Conservation (phyloP, 1,139 yeast genomes). For the Schizosaccharomyces versatilis region DNA sequence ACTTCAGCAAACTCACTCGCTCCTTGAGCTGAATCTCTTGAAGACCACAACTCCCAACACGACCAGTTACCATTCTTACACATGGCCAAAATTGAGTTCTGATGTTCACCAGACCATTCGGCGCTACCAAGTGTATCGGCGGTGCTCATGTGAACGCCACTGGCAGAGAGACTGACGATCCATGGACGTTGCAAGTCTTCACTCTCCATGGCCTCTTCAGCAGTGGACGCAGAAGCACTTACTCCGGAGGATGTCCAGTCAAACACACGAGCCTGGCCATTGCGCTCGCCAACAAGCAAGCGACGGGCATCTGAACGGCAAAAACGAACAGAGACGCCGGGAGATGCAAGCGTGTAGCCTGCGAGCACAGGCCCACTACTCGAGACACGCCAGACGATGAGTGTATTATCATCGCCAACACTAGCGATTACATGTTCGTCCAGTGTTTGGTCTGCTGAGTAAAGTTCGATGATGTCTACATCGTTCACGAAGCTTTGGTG, state of each 20-base stretch:
- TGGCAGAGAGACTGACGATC: not conserved
- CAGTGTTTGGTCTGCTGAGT: slow-evolving; percentile 1
- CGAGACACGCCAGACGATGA: slow-evolving; percentile 4
- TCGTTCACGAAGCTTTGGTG: slow-evolving; percentile 5
- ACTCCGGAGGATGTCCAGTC: slow-evolving; percentile 1
- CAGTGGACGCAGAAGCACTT: not conserved
- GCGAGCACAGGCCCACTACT: slow-evolving; percentile 3
- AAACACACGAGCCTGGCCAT: not conserved
- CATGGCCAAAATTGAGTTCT: not conserved
- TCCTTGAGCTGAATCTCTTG: not conserved
- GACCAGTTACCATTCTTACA: not conserved
- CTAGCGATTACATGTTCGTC: slow-evolving; percentile 4
- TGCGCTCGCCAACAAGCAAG: slow-evolving; percentile 5
- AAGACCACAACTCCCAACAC: not conserved
- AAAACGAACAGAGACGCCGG: slow-evolving; percentile 3
- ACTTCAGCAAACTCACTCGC: not conserved
- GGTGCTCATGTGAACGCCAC: no score
- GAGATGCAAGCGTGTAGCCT: slow-evolving; percentile 2
- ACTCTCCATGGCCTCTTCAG: not conserved
- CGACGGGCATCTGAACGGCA: slow-evolving; percentile 1
- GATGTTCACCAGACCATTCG: not conserved
- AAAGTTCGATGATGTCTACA: not conserved
- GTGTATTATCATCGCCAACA: slow-evolving; percentile 4
- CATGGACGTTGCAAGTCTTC: not conserved
- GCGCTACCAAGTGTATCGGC: not conserved